Evolutionary conservation across 768 basidiomycete genomes (phyloP), one percentile per base, ranked within the genome.

Genomic region (Rhizopogon rudus): DNA sequence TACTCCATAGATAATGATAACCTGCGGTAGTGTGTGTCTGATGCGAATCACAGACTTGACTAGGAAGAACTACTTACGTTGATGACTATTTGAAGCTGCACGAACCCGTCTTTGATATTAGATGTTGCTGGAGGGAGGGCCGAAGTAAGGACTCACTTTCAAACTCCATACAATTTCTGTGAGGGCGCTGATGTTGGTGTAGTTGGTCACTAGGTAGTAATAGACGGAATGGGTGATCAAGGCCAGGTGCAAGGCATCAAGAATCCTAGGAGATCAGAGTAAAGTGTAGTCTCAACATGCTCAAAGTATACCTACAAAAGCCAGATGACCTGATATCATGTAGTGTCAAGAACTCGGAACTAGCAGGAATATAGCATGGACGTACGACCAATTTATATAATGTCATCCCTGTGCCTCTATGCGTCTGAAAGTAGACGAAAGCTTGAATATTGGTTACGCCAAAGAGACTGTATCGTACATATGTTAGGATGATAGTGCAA

Each of bases 221-320:
- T 76, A 75, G 17, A 74, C 35, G 22, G 61, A 62, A 46, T 75
- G 71, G 4, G 70, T 65, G 31, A 73, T 60, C n/a, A 76, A 63
- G 0, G 64, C 65, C 22, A 75, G 58, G 43, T 75, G 73, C 10
- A 73, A 53, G 12, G 68, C 67, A 57, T 75, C 72, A 13, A 75
- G 63, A 7, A 68, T 25, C 73, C 75, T 75, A 42, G 28, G 16
- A 0, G 20, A 17, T 43, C 7, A n/a, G 12, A 10, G 33, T n/a
- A 44, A 2, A 8, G 2, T 10, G 8, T 28, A 22, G 13, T 56
- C 14, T 22, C 6, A 28, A 49, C 12, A 3, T 3, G 20, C 31
- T 35, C 10, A 35, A 22, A 7, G 46, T 8, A 37, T 17, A 22
- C 57, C 16, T 40, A 58, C 57, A 56, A 58, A 13, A 58, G 44